A percentile compares a stretch with the other conserved stretches of the same genome.
phyloP scores from a whole-genome alignment of 768 basidiomycete genomes.

The Dentipellis fragilis region DNA sequence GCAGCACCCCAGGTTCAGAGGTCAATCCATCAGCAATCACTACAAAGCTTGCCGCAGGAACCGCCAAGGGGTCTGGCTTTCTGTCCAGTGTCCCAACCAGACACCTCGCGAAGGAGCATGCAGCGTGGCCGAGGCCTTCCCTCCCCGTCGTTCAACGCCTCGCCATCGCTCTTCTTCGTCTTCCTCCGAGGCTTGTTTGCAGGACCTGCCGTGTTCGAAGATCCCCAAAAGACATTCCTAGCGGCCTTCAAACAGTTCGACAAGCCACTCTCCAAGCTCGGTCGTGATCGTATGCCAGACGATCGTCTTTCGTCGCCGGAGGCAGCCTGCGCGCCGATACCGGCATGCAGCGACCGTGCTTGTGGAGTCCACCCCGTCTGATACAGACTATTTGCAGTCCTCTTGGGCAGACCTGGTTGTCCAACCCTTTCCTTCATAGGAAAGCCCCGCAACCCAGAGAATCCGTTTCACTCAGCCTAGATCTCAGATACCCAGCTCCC shows the following conservation, averaged over 20 bases:
- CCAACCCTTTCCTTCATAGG: no score
- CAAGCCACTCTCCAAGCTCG: conserved; percentile 50
- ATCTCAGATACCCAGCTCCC: background rate
- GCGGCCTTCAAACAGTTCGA: conserved; percentile 40
- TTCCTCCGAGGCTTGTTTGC: conserved; percentile 54
- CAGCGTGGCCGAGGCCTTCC: conserved; percentile 8
- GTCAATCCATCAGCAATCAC: background rate
- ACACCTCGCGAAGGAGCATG: background rate
- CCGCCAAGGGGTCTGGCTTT: background rate
- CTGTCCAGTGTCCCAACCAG: background rate
- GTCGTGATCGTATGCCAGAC: conserved; percentile 19
- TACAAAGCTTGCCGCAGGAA: background rate
- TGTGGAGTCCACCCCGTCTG: conserved; percentile 44
- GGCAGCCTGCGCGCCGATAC: background rate
- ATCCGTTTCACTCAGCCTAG: background rate
- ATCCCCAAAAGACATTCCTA: conserved; percentile 36
- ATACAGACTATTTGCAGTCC: conserved; percentile 29
- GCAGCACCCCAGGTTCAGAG: background rate
- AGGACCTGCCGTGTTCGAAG: conserved; percentile 32
- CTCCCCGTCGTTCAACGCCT: conserved; percentile 19
- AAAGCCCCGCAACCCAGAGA: no score
- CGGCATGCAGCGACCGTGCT: conserved; percentile 21
- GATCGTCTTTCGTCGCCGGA: background rate
- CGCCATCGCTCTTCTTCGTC: conserved; percentile 26
- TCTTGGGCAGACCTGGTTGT: conserved; percentile 2